Conservation (phyloP, 345 rosid species). For the Syzygium aqueum region DNA sequence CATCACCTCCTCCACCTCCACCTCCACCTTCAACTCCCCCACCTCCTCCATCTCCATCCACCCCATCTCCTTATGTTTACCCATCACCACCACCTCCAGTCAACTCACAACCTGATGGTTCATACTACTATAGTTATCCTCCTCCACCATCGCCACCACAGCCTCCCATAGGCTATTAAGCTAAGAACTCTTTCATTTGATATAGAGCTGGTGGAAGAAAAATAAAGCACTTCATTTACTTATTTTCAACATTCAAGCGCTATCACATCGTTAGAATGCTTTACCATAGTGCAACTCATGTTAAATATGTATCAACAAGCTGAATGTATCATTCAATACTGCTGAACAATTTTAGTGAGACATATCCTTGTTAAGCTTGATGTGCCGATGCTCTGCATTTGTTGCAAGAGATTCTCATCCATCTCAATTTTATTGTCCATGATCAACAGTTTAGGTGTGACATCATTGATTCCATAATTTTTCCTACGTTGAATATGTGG, state of each 20-base stretch:
- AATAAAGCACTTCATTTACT: neutral
- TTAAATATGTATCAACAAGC: neutral
- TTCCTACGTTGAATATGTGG: neutral
- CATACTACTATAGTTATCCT: neutral
- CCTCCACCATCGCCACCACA: neutral
- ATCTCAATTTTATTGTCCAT: neutral
- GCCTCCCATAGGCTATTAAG: neutral
- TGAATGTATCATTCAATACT: neutral
- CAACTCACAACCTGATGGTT: neutral
- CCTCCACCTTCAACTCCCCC: neutral
- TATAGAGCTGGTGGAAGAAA: neutral
- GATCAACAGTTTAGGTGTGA: neutral
- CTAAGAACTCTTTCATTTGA: neutral
- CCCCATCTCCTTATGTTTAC: neutral
- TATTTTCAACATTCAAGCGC: neutral
- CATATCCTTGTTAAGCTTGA: neutral
- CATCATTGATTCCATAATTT: neutral
- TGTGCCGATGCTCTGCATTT: neutral
- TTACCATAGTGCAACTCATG: neutral
- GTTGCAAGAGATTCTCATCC: neutral
- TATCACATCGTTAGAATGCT: neutral
- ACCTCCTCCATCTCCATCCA: neutral
- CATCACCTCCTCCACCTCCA: neutral
- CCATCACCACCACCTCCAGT: neutral
- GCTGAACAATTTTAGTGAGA: neutral